phyloP scores from a whole-genome alignment of 768 basidiomycete species.

The Paxillus ammoniavirescens region DNA sequence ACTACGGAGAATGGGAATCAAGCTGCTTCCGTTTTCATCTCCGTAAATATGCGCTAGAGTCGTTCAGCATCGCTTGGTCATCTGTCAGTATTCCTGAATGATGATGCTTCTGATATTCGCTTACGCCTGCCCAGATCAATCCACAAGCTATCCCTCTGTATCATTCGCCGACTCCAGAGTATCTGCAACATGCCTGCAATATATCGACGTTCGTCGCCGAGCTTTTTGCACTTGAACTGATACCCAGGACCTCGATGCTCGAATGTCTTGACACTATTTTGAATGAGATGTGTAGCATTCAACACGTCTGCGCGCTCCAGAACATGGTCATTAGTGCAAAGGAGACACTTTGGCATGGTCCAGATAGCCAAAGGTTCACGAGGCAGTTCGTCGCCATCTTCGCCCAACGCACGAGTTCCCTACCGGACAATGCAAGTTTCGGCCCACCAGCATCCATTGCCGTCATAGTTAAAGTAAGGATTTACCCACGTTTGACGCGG shows the following conservation, averaged over 20 bases:
- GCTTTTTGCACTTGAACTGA: constrained; percentile 21
- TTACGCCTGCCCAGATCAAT: constrained; percentile 14
- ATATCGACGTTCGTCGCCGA: constrained; percentile 29
- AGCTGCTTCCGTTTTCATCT: constrained; percentile 27
- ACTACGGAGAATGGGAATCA: constrained; percentile 19
- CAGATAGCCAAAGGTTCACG: not conserved
- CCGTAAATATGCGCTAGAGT: constrained; percentile 20
- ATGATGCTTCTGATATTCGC: not conserved
- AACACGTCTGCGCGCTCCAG: constrained; percentile 27
- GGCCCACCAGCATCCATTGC: not conserved
- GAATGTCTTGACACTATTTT: constrained; percentile 25
- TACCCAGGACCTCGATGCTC: constrained; percentile 8
- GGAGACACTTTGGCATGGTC: constrained; percentile 21
- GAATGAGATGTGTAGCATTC: constrained; percentile 22
- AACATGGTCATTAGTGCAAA: constrained; percentile 21
- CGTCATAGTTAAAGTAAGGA: not conserved
- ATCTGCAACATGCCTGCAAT: constrained; percentile 18
- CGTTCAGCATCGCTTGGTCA: constrained; percentile 27
- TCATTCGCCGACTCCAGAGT: constrained; percentile 14
- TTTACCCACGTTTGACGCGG: no score
- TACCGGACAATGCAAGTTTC: constrained; percentile 1
- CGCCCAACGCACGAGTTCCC: not conserved
- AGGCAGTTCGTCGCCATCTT: constrained; percentile 4
- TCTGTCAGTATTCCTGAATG: constrained; percentile 15
- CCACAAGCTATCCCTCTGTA: constrained; percentile 11